phyloP scores from a whole-genome alignment of 257 asterid species.

The Coffea canephora region DNA sequence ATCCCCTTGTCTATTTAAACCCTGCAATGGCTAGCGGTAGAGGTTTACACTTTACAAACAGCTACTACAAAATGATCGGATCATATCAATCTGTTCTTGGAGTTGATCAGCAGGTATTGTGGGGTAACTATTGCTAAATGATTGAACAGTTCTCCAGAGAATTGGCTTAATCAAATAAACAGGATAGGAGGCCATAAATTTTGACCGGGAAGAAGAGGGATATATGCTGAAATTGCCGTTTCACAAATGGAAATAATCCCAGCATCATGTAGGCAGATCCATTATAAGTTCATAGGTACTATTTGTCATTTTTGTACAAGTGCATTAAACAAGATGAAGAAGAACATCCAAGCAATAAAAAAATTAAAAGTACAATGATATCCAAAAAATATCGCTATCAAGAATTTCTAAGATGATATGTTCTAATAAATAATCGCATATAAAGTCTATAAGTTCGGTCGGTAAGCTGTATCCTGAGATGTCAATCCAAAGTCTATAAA shows the following conservation, averaged over 20 bases:
- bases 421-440: not conserved
- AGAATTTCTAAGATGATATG: not conserved
- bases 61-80: conserved; percentile 44
- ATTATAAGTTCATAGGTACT: not conserved
- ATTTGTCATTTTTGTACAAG: not conserved
- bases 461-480: no score
- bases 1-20: conserved; percentile 50
- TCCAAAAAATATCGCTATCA: not conserved
- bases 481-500: not conserved
- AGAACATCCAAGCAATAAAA: not conserved
- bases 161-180: conserved; percentile 52
- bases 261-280: conserved; percentile 16
- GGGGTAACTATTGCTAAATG: conserved; percentile 34
- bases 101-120: conserved; percentile 50
- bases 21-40: conserved; percentile 38
- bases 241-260: conserved; percentile 44
- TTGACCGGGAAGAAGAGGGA: conserved; percentile 58
- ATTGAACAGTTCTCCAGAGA: conserved; percentile 30
- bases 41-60: conserved; percentile 35
- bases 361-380: not conserved
- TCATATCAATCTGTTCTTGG: conserved; percentile 46
- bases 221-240: conserved; percentile 53
- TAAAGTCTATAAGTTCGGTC: not conserved
- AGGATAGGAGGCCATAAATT: conserved; percentile 64
- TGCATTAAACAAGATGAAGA: not conserved